Evolutionary conservation across 2,329 filamentous ascomycete species (phyloP).

Genomic region (Orbilia blumenaviensis): DNA sequence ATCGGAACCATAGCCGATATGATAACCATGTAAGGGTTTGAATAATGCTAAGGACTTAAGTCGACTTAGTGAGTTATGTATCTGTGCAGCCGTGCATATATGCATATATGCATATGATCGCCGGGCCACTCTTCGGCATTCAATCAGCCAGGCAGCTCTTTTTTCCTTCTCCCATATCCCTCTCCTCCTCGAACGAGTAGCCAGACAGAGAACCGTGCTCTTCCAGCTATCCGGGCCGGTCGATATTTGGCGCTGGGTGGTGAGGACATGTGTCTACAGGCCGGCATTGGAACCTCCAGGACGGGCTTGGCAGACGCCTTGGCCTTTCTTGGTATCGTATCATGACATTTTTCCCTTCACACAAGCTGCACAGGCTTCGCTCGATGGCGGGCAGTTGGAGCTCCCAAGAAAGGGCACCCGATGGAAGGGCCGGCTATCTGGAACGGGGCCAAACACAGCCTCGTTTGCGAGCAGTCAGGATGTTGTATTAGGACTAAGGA

Average conservation of each 20-base stretch:
- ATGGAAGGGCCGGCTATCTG: constrained; percentile 17
- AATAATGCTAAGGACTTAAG: too few species aligned
- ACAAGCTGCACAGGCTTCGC: not conserved
- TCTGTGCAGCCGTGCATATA: too few species aligned
- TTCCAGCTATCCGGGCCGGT: not conserved
- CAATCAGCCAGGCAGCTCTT: too few species aligned
- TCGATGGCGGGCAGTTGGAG: constrained; percentile 21
- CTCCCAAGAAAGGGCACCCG: constrained; percentile 13
- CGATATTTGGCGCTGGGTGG: not conserved
- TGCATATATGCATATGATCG: too few species aligned
- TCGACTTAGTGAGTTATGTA: too few species aligned
- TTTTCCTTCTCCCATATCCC: not conserved
- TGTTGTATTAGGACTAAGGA: too few species aligned
- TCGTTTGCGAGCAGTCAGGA: not conserved
- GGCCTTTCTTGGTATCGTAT: constrained; percentile 49
- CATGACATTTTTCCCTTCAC: constrained; percentile 37
- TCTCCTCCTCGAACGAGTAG: constrained; percentile 1
- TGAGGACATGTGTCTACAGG: constrained; percentile 44
- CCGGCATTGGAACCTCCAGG: not conserved
- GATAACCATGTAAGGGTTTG: not conserved
- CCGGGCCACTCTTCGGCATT: too few species aligned
- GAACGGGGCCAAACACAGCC: constrained; percentile 24
- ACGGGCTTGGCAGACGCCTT: constrained; percentile 30
- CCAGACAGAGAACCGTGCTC: constrained; percentile 4
- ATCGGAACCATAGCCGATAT: not conserved